Conservation (phyloP, 331 rosid species). For the Acacia pycnantha region DNA sequence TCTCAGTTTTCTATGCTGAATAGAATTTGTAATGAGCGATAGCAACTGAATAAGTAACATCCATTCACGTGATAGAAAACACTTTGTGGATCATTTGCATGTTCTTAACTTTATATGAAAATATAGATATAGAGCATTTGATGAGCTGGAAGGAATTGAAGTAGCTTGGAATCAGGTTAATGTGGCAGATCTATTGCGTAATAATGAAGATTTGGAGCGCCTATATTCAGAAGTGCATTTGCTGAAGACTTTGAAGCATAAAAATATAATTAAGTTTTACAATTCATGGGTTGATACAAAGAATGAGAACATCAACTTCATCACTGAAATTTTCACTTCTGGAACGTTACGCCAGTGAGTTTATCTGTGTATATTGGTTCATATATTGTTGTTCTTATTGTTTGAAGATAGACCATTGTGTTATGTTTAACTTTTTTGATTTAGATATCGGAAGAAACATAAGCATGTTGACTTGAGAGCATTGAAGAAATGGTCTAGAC, state of each 20-base stretch:
- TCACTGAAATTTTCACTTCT: conserved; percentile 96
- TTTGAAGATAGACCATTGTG: neutral
- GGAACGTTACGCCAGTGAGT: conserved; percentile 96
- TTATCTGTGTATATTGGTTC: neutral
- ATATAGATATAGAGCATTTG: conserved; percentile 89
- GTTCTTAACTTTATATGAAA: conserved; percentile 46
- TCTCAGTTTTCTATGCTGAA: neutral
- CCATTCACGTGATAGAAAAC: neutral
- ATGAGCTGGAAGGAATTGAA: conserved; percentile 96
- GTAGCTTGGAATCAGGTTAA: conserved; percentile 99
- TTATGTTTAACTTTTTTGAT: conserved; percentile 19
- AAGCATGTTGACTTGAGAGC: conserved; percentile 98
- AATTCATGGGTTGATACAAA: conserved; percentile 84
- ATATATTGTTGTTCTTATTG: conserved; percentile 2
- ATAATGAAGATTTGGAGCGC: conserved; percentile 84
- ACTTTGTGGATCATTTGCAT: conserved; percentile 18
- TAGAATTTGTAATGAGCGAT: neutral
- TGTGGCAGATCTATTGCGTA: conserved; percentile 77
- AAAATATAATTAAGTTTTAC: conserved; percentile 87
- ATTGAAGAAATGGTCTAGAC: conserved; percentile 97
- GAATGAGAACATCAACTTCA: conserved; percentile 80
- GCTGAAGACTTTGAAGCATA: conserved; percentile 94
- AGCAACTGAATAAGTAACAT: neutral
- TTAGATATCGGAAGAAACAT: conserved; percentile 89
- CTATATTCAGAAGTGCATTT: conserved; percentile 93